Evolutionary conservation across 1,139 yeast genomes (phyloP), one percentile per base, ranked within the genome.

Genomic region (Lodderomyces oxycetoniae): DNA sequence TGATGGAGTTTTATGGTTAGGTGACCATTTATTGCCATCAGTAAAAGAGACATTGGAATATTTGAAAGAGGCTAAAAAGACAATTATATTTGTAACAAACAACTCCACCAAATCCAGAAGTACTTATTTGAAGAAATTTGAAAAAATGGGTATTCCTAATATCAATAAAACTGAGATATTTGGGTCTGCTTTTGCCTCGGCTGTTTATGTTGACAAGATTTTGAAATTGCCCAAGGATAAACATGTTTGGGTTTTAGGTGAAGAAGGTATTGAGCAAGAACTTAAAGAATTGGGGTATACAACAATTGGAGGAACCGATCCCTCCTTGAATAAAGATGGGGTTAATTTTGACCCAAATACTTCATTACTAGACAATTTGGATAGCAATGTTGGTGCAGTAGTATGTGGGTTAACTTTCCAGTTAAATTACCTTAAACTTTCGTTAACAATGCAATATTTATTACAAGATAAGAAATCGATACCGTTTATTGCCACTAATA

Each of bases 161-260:
- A 79, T 84, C 20, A 62, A 67, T 12, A 77, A 78, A 50, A 77
- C 76, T 30, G 95, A 89, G 52, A 77, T 91, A 10, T 89, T 91
- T 55, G 94, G 96, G 4, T 84, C 95, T 1, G 81, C 96, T 1
- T 91, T 82, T 58, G 95, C 97, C 4, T 73, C 94, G 22, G 96
- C 97, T 0, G 77, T 89, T 11, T 89, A 91, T 52, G 69, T 89
- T 30, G 77, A 79, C 36, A 80, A 85, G 54, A 86, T 88, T 40
- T 63, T 85, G 43, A 69, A 82, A 48, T 67, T 89, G 43, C 70
- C 74, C 4, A 72, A 71, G 30, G 75, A 74, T 47, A 79, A 83
- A 57, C 68, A 67, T 46, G 61, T 68, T 14, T 68, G 72, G 71
- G 67, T 68, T 3, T 55, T 68, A 31, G 74, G 74, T 11, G 74